Conservation (phyloP, 2,329 filamentous ascomycete species). For the Leptographium wingfieldii region DNA sequence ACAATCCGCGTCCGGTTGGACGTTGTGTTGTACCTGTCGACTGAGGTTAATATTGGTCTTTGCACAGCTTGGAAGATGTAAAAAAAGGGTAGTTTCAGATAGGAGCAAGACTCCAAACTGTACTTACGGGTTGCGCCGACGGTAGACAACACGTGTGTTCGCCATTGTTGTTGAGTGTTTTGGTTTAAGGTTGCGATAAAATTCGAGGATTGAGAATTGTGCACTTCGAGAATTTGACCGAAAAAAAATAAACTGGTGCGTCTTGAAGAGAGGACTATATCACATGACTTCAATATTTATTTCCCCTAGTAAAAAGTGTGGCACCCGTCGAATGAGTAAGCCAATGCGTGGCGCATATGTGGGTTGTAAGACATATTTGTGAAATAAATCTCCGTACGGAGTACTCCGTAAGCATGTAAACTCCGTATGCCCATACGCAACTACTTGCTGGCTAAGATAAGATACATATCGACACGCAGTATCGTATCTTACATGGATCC, state of each 20-base stretch:
- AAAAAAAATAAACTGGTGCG: slow-evolving; percentile 12
- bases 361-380: not conserved
- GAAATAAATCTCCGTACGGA: not conserved
- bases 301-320: not conserved
- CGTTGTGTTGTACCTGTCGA: slow-evolving; percentile 81
- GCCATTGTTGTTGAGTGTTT: slow-evolving; percentile 41
- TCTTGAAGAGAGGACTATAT: slow-evolving; percentile 5
- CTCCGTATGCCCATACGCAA: no score
- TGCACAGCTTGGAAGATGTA: not conserved
- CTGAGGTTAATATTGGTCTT: not conserved
- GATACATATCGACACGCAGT: no score
- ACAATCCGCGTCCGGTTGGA: slow-evolving; percentile 94
- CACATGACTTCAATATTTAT: slow-evolving; percentile 8
- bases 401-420: not conserved
- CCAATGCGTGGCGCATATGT: not conserved
- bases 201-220: slow-evolving; percentile 2
- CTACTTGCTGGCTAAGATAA: no score
- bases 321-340: not conserved
- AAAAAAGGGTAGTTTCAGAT: not conserved
- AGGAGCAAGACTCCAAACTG: not conserved
- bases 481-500: no score
- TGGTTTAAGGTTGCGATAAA: slow-evolving; percentile 14
- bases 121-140: slow-evolving; percentile 70
- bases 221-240: slow-evolving; percentile 2
- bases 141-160: slow-evolving; percentile 51